phyloP scores from a whole-genome alignment of 495 filamentous ascomycete species.

The Aspergillus saccharolyticus region DNA sequence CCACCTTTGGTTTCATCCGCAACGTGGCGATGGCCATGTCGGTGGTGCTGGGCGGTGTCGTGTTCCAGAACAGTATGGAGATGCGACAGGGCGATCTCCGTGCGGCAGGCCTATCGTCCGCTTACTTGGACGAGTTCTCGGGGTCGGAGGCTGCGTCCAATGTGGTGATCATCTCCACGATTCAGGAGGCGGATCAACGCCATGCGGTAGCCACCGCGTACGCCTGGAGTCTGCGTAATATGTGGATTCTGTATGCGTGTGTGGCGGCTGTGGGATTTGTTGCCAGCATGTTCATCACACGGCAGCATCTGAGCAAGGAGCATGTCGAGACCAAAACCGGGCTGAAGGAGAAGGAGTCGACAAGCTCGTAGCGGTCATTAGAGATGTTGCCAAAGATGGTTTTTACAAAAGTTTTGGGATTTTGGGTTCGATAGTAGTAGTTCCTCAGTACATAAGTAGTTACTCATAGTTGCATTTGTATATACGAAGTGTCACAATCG shows the following conservation, averaged over 20 bases:
- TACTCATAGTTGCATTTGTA: neutral
- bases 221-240: conserved; percentile 54
- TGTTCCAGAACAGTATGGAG: conserved; percentile 66
- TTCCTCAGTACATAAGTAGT: neutral
- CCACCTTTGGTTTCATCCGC: conserved; percentile 68
- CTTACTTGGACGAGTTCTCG: conserved; percentile 37
- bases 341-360: conserved; percentile 23
- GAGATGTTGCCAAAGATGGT: neutral
- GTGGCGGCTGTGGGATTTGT: conserved; percentile 46
- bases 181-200: conserved; percentile 41
- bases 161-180: conserved; percentile 38
- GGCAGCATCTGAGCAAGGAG: conserved; percentile 47
- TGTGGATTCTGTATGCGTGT: conserved; percentile 59
- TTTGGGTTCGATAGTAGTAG: neutral
- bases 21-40: conserved; percentile 66
- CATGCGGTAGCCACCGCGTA: conserved; percentile 50
- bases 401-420: neutral
- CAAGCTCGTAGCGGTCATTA: neutral
- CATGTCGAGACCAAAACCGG: conserved; percentile 57
- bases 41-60: conserved; percentile 73
- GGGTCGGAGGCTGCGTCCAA: conserved; percentile 50
- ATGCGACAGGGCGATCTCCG: conserved; percentile 30
- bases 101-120: conserved; percentile 41
- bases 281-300: conserved; percentile 50
- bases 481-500: neutral